A percentile compares a stretch with the other conserved stretches of the same genome.
Evolutionary conservation across 768 basidiomycete genomes (phyloP).

Genomic region (Amanita fuliginea): DNA sequence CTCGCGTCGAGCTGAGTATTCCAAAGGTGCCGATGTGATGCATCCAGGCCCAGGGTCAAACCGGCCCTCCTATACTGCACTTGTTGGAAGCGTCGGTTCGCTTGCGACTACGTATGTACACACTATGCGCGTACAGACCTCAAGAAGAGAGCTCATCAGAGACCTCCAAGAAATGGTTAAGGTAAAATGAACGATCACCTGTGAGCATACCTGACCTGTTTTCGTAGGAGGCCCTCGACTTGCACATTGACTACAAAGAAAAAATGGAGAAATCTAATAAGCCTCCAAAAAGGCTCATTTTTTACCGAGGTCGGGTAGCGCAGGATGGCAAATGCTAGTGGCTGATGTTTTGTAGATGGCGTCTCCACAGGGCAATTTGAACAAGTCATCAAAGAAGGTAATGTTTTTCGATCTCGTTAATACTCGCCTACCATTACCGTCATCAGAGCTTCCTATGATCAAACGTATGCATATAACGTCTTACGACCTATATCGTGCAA

Average conservation of each 20-base stretch:
- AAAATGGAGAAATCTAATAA: conserved; percentile 30
- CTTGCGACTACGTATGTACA: conserved; percentile 54
- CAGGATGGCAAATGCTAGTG: conserved; percentile 12
- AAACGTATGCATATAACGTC: conserved; percentile 28
- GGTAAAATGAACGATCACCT: conserved; percentile 18
- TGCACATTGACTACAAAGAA: conserved; percentile 43
- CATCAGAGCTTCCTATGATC: conserved; percentile 46
- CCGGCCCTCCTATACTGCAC: conserved; percentile 64
- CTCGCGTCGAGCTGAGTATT: neutral
- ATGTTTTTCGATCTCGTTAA: conserved; percentile 6
- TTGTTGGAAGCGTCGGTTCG: conserved; percentile 67
- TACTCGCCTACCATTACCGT: neutral
- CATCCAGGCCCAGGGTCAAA: conserved; percentile 68
- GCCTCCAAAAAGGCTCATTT: conserved; percentile 51
- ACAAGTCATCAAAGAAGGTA: conserved; percentile 45
- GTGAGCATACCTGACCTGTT: neutral
- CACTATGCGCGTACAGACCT: conserved; percentile 44
- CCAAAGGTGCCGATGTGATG: conserved; percentile 64
- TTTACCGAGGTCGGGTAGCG: conserved; percentile 47
- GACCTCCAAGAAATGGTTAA: conserved; percentile 53
- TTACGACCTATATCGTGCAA: neutral
- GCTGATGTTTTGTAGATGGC: conserved; percentile 24
- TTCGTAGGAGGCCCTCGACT: conserved; percentile 37
- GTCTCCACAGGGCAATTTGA: conserved; percentile 39
- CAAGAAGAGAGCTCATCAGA: conserved; percentile 58